Evolutionary conservation across 768 basidiomycete species (phyloP).

Genomic region (Glaciozyma antarctica): DNA sequence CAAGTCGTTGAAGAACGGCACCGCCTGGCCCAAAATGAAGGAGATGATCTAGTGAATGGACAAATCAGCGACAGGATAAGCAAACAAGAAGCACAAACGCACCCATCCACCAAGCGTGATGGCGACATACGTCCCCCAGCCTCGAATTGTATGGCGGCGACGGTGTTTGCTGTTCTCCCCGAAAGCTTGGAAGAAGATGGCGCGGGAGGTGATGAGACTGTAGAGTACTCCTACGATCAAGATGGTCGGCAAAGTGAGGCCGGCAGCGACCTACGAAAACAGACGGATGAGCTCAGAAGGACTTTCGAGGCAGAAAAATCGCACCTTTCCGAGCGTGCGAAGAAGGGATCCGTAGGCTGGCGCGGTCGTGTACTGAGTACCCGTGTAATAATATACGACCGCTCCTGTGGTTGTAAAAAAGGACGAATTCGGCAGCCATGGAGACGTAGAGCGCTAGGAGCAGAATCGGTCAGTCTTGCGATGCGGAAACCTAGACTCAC

Average conservation of each 20-base stretch:
- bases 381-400: conserved; percentile 32
- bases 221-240: conserved; percentile 16
- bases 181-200: conserved; percentile 23
- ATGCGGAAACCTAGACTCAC: too few species aligned
- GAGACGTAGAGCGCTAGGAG: conserved; percentile 27
- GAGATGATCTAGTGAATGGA: too few species aligned
- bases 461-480: not conserved
- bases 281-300: conserved; percentile 22
- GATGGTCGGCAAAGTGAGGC: conserved; percentile 32
- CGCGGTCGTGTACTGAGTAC: conserved; percentile 24
- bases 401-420: conserved; percentile 30
- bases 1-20: conserved; percentile 32
- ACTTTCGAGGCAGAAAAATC: not conserved
- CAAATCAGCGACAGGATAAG: not conserved
- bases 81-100: too few species aligned
- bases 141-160: too few species aligned
- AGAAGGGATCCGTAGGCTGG: not conserved
- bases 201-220: conserved; percentile 30
- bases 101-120: too few species aligned
- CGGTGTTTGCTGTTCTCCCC: not conserved
- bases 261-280: conserved; percentile 30
- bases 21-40: conserved; percentile 18
- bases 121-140: too few species aligned
- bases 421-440: conserved; percentile 30
- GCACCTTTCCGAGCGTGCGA: too few species aligned